Conservation (phyloP, 306 rosid species). For the Lithocarpus polystachyus region DNA sequence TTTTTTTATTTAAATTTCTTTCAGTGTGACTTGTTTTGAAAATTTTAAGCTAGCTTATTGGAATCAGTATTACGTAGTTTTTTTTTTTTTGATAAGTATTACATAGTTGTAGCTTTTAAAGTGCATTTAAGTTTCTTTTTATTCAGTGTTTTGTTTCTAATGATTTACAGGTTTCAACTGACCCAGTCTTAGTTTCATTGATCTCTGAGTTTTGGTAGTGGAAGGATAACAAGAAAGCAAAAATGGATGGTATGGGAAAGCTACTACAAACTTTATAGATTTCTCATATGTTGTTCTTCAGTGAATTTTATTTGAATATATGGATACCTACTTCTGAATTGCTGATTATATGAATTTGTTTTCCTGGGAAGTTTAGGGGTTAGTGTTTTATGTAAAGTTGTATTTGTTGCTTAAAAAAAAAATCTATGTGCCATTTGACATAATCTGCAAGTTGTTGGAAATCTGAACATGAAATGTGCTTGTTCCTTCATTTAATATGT, state of each 20-base stretch:
- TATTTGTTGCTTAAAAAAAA: background rate
- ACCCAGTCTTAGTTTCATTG: background rate
- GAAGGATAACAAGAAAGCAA: background rate
- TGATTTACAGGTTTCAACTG: background rate
- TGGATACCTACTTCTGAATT: background rate
- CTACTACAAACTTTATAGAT: background rate
- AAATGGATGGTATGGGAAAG: constrained; percentile 8
- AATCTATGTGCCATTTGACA: background rate
- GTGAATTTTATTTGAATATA: background rate
- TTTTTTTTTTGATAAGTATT: no score
- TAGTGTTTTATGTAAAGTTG: background rate
- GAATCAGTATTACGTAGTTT: background rate
- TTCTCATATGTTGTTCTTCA: background rate
- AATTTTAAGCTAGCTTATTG: background rate
- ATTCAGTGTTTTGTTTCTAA: background rate
- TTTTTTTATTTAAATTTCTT: background rate
- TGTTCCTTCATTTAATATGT: background rate
- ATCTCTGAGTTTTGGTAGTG: background rate
- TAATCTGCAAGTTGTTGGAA: background rate
- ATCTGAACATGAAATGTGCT: background rate
- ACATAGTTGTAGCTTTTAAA: background rate
- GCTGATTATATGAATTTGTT: background rate
- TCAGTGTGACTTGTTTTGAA: background rate
- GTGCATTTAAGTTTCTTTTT: background rate
- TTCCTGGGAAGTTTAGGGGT: background rate